A percentile compares a stretch with the other conserved stretches of the same genome.
Conservation (phyloP, 805 yeast species). For the Clavispora carvajalis region DNA sequence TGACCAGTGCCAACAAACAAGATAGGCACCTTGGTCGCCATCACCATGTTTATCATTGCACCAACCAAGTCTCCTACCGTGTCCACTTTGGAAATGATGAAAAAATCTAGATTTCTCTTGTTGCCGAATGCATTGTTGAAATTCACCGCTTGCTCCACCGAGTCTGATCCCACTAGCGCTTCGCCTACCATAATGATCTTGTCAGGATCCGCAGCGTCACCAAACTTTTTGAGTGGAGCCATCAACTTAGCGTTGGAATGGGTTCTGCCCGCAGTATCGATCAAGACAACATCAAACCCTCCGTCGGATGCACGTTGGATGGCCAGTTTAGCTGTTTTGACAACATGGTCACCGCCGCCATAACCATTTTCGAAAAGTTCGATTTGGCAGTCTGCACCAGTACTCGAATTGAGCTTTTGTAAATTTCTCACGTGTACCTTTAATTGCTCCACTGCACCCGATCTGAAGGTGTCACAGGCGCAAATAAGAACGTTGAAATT, state of each 20-base stretch:
- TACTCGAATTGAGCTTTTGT: conserved; percentile 53
- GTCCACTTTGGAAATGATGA: conserved; percentile 90
- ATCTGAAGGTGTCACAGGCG: conserved; percentile 96
- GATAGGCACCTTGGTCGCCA: conserved; percentile 92
- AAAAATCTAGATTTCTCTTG: conserved; percentile 75
- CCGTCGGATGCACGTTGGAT: conserved; percentile 70
- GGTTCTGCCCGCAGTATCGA: conserved; percentile 97
- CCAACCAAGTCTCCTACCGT: conserved; percentile 97
- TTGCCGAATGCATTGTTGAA: conserved; percentile 92
- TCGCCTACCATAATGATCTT: conserved; percentile 98
- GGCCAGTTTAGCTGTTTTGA: conserved; percentile 88
- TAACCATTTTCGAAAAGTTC: conserved; percentile 92
- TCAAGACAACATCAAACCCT: conserved; percentile 75
- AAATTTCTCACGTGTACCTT: conserved; percentile 89
- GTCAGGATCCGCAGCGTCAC: conserved; percentile 92
- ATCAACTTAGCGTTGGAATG: conserved; percentile 90
- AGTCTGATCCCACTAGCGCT: conserved; percentile 95
- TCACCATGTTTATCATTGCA: conserved; percentile 95
- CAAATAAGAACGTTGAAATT: conserved; percentile 81
- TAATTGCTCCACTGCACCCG: conserved; percentile 98
- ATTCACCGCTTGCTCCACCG: conserved; percentile 90
- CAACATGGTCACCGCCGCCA: conserved; percentile 93
- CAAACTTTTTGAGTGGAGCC: conserved; percentile 94
- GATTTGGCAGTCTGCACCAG: conserved; percentile 39
- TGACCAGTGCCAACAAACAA: conserved; percentile 96